phyloP scores from a whole-genome alignment of 2,329 filamentous ascomycete species.

The Xylaria sp. region DNA sequence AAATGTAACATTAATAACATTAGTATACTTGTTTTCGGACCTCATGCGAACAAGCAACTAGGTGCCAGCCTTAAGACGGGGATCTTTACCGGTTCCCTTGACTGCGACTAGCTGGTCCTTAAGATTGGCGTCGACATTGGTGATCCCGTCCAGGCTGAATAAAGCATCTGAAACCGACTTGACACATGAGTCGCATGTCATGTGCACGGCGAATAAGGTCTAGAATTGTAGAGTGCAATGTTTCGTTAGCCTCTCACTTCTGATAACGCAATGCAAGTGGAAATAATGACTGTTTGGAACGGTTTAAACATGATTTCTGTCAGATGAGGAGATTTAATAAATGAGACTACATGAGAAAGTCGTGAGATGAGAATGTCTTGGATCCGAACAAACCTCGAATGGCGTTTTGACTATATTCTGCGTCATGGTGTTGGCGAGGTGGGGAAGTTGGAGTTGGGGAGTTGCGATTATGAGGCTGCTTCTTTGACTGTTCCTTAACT shows the following conservation, averaged over 20 bases:
- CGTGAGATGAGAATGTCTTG: slow-evolving; percentile 13
- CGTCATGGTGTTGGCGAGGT: slow-evolving; percentile 44
- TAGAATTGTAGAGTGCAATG: slow-evolving; percentile 54
- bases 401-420: slow-evolving; percentile 50
- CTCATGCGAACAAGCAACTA: slow-evolving; percentile 3
- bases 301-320: not conserved
- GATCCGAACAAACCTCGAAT: slow-evolving; percentile 49
- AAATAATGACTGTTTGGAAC: not conserved
- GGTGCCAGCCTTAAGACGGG: not conserved
- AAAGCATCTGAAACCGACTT: slow-evolving; percentile 85
- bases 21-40: not conserved
- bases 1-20: not conserved
- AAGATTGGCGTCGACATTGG: slow-evolving; percentile 83
- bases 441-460: slow-evolving; percentile 1
- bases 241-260: slow-evolving; percentile 44
- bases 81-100: slow-evolving; percentile 76
- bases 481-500: slow-evolving; percentile 22
- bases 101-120: slow-evolving; percentile 85
- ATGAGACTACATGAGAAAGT: not conserved
- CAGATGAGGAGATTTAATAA: not conserved
- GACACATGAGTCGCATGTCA: slow-evolving; percentile 91
- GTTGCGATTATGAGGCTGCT: slow-evolving; percentile 17
- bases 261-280: not conserved
- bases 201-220: slow-evolving; percentile 94
- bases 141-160: slow-evolving; percentile 80